Evolutionary conservation across 768 basidiomycete genomes (phyloP).

Genomic region (Boletus vermiculosoides): DNA sequence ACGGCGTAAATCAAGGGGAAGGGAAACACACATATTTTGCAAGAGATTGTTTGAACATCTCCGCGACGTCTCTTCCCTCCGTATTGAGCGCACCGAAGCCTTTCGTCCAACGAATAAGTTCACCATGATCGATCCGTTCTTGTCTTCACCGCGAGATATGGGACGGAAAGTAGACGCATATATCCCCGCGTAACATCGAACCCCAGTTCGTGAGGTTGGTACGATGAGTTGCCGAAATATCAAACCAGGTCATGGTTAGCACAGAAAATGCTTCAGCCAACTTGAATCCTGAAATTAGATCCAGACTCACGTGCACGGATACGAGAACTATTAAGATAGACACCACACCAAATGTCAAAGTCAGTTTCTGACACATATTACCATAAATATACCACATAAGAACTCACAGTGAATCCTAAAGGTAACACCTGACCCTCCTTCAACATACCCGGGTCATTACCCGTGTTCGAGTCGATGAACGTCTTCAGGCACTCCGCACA

Average conservation of each 20-base stretch:
- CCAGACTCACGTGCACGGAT: conserved; percentile 80
- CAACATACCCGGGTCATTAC: conserved; percentile 46
- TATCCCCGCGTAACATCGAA: not conserved
- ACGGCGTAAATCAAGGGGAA: not conserved
- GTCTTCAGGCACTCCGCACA: conserved; percentile 91
- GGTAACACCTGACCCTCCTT: conserved; percentile 62
- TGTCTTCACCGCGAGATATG: conserved; percentile 52
- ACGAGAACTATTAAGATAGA: conserved; percentile 71
- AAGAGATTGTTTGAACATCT: conserved; percentile 86
- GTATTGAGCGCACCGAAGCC: conserved; percentile 92
- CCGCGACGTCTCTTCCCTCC: conserved; percentile 90
- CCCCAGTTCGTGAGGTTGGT: not conserved
- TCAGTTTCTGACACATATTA: not conserved
- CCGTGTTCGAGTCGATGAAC: conserved; percentile 77
- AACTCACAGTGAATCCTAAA: conserved; percentile 87
- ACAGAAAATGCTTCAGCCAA: not conserved
- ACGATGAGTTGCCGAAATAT: not conserved
- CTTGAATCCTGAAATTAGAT: not conserved
- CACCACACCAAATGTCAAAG: not conserved
- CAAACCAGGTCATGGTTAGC: not conserved
- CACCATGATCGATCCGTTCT: conserved; percentile 88
- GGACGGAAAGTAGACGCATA: not conserved
- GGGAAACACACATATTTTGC: conserved; percentile 60
- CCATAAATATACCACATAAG: not conserved
- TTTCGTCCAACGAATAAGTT: conserved; percentile 98